Conservation (phyloP, 2,329 filamentous ascomycete genomes). For the Amauroascus niger region DNA sequence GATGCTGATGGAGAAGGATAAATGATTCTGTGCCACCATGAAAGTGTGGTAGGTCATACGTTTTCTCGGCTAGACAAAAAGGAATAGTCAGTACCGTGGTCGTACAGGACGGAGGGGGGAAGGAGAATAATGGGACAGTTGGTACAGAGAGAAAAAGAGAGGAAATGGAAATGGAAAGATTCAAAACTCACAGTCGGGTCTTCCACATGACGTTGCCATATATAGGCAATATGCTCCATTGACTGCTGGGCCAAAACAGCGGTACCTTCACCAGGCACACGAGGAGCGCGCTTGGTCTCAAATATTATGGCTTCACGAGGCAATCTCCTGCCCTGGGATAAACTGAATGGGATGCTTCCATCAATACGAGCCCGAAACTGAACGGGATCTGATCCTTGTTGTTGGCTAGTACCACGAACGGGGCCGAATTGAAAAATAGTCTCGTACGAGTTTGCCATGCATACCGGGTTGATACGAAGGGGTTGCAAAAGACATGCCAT, state of each 20-base stretch:
- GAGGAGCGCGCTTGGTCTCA: conserved; percentile 13
- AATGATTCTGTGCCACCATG: conserved; percentile 11
- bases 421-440: conserved; percentile 15
- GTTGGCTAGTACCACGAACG: conserved; percentile 4
- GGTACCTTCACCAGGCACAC: neutral
- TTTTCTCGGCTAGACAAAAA: conserved; percentile 6
- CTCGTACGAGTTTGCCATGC: conserved; percentile 15
- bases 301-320: conserved; percentile 13
- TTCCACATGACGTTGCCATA: conserved; percentile 13
- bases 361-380: conserved; percentile 13
- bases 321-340: neutral
- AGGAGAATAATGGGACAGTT: no score
- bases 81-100: conserved; percentile 11
- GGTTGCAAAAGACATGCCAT: conserved; percentile 15
- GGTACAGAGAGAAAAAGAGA: no score
- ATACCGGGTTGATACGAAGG: conserved; percentile 10
- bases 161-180: no score
- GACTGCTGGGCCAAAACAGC: conserved; percentile 15
- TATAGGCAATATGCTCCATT: conserved; percentile 16
- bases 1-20: conserved; percentile 10
- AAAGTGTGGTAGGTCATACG: conserved; percentile 14
- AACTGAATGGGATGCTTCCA: conserved; percentile 14
- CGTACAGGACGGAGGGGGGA: no score
- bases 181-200: conserved; percentile 8
- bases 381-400: neutral